Base-by-base conservation (phyloP, 176 grass and related monocot species). In the Bolboschoenus planiculmis region DNA sequence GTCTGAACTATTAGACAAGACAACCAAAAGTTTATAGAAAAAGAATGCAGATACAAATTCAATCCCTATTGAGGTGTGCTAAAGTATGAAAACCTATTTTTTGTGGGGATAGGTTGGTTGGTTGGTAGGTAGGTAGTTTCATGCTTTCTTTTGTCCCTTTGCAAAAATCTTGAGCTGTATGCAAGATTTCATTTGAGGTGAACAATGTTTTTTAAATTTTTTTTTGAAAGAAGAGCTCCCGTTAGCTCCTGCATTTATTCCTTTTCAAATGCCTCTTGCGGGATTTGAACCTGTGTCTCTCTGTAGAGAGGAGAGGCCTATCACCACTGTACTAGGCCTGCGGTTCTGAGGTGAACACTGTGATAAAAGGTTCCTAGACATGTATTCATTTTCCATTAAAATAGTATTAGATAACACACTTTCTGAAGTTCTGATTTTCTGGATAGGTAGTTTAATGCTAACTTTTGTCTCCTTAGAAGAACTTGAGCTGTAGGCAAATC, bases 111-210 rank as follows among this genome's bases (percentile, higher is more conserved):
- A 62, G 79, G 77, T 80, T 40, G 77, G 77, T 80, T n/a, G n/a
- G n/a, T n/a, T n/a, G 20, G 23, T 62, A 62, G 79, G 80, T 66
- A 50, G 80, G 80, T 82, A 65, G 34, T 60, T 39, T 39, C 31
- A 61, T 82, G 72, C 56, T 46, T 65, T 65, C 5, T 82, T 81
- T 65, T 82, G 56, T 82, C 23, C 27, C 36, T 36, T 62, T 82
- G 56, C 35, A 59, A 78, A 68, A 15, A 30, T 26, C 44, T 50
- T 30, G 26, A 76, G 46, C 46, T 77, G 72, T 48, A 77, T 53
- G 14, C 6, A 53, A 76, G 23, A 18, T 76, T 31, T 51, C 46
- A 77, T 77, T 77, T 44, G 33, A 77, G 27, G 4, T 31, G 8
- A 70, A 16, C 16, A 70, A 70, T 3, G 16, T 70, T n/a, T n/a